These are phyloP conservation scores for Lasiosphaeria hispida DNA, from an alignment of 495 filamentous ascomycete species.

Conservation along the genomic window DNA sequence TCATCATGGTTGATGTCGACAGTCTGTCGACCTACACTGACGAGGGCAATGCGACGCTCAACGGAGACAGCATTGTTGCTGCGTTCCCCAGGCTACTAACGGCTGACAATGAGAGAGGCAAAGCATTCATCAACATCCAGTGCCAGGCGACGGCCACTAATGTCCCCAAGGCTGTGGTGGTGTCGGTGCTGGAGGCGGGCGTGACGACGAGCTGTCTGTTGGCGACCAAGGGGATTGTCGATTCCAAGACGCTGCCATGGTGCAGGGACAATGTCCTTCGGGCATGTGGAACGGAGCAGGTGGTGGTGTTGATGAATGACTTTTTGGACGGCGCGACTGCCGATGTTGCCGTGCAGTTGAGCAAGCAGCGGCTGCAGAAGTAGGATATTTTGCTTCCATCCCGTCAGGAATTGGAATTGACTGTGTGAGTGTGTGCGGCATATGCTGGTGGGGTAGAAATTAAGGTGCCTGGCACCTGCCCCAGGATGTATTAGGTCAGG, in stretches of 20 bases:
- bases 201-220: slow-evolving; percentile 43
- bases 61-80: slow-evolving; percentile 45
- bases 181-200: slow-evolving; percentile 44
- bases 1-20: slow-evolving; percentile 43
- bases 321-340: slow-evolving; percentile 54
- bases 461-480: too few species aligned
- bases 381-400: background rate
- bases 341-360: slow-evolving; percentile 47
- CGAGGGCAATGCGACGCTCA: slow-evolving; percentile 48
- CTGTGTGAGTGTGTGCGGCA: background rate
- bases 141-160: slow-evolving; percentile 56
- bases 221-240: slow-evolving; percentile 52
- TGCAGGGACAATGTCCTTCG: slow-evolving; percentile 39
- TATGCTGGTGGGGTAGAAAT: background rate
- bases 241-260: slow-evolving; percentile 51
- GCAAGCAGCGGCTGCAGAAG: slow-evolving; percentile 37
- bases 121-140: slow-evolving; percentile 49
- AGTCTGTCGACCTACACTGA: slow-evolving; percentile 53
- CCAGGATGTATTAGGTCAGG: too few species aligned
- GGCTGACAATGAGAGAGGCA: slow-evolving; percentile 34
- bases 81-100: slow-evolving; percentile 40
- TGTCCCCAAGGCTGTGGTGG: slow-evolving; percentile 45
- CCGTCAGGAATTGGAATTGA: background rate
- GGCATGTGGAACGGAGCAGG: slow-evolving; percentile 34
- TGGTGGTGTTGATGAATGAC: slow-evolving; percentile 55